A percentile compares a stretch with the other conserved stretches of the same genome.
phyloP scores from a whole-genome alignment of 495 filamentous ascomycete species.

The Eremomyces bilateralis region DNA sequence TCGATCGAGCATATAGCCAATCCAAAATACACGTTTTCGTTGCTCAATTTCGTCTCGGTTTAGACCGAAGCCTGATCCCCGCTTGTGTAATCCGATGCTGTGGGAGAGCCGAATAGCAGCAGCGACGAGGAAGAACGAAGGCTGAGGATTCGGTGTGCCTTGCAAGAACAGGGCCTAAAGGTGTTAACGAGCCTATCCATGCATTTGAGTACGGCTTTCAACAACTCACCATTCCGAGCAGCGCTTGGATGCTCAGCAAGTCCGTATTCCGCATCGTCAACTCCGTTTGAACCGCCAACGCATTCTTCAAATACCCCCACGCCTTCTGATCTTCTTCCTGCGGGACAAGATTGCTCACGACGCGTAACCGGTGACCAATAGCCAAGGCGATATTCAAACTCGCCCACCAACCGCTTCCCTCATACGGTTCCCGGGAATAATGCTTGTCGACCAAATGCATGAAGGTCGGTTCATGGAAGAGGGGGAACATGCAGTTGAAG shows the following conservation, averaged over 20 bases:
- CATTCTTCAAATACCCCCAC: slow-evolving; percentile 92
- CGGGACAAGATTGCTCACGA: slow-evolving; percentile 86
- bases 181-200: slow-evolving; percentile 4
- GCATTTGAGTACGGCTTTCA: slow-evolving; percentile 1
- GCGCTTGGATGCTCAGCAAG: slow-evolving; percentile 84
- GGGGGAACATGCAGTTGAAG: slow-evolving; percentile 95
- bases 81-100: slow-evolving; percentile 86
- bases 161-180: slow-evolving; percentile 69
- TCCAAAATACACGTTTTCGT: slow-evolving; percentile 93
- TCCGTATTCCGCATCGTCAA: slow-evolving; percentile 92
- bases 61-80: slow-evolving; percentile 73
- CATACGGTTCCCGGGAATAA: slow-evolving; percentile 81
- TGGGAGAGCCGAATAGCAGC: slow-evolving; percentile 83
- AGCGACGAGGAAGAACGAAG: slow-evolving; percentile 80
- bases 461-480: slow-evolving; percentile 95
- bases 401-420: slow-evolving; percentile 95
- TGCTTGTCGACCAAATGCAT: slow-evolving; percentile 89
- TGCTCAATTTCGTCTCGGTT: slow-evolving; percentile 86
- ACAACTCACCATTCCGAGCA: slow-evolving; percentile 61
- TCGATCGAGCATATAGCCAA: slow-evolving; percentile 88
- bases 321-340: slow-evolving; percentile 83
- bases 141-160: slow-evolving; percentile 91
- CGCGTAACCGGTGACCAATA: slow-evolving; percentile 71
- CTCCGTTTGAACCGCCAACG: slow-evolving; percentile 78
- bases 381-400: slow-evolving; percentile 86